Base-by-base conservation (phyloP, 2,329 filamentous ascomycete genomes). In the Teratosphaeria zuluensis region DNA sequence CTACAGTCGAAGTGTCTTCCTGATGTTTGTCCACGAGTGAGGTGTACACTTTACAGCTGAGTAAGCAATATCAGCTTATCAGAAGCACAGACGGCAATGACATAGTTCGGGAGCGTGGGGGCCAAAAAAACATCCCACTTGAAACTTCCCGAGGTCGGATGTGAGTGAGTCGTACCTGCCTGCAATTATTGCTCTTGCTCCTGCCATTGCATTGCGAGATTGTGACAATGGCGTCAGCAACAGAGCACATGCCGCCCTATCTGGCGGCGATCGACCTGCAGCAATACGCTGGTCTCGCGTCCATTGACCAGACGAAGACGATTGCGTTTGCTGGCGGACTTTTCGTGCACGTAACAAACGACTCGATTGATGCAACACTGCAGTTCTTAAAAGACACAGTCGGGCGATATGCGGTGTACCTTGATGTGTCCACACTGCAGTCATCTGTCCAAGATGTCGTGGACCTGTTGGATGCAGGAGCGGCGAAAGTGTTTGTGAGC, bases 381-480 rank as follows among this genome's bases (percentile, higher is more conserved):
- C 48, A 67, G 28, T 82, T 86, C 68, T 75, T 87, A 51, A 78
- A 80, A 57, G 73, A 80, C 56, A 81, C 84, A 51, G 80, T 84
- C 63, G 76, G 78, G 57, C 73, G 74, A 8, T 80, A 83, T 56
- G 73, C 79, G 64, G 82, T 89, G 63, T 91, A 88, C 72, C 82
- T 96, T 64, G 90, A 96, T 67, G 90, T 86, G 55, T 87, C 88
- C 4, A 76, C 76, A 24, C 79, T 97, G 46, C 73, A 82, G 33
- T 42, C 35, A 19, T 84, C 85, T 11, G 77, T 79, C 58, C 87
- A 91, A 64, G 88, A 95, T 63, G 79, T 97, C 38, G 76, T 92
- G 57, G 82, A 88, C 53, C 80, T 97, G 38, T 84, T 99, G 58
- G 89, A 99, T 72, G 83, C 85, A 63, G 94, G 94, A 60, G 90